Conservation (phyloP, 2,329 filamentous ascomycete genomes). For the Triangularia setosa region DNA sequence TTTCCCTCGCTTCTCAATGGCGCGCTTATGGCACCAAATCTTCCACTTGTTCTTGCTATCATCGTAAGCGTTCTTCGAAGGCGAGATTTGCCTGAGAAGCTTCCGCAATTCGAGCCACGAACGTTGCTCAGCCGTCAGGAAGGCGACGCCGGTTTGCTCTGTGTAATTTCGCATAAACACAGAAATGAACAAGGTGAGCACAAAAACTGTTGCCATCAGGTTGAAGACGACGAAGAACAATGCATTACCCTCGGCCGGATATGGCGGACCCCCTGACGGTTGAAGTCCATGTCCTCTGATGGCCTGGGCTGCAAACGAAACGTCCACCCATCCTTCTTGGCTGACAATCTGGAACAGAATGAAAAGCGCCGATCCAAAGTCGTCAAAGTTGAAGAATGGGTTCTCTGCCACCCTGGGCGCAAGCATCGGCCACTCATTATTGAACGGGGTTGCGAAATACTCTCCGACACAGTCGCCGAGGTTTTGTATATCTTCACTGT, state of each 20-base stretch:
- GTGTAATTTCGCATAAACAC: constrained; percentile 99
- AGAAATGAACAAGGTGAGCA: constrained; percentile 94
- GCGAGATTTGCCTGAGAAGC: constrained; percentile 84
- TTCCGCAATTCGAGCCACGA: constrained; percentile 96
- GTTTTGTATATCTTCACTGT: constrained; percentile 54
- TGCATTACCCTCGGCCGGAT: constrained; percentile 70
- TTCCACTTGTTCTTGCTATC: constrained; percentile 75
- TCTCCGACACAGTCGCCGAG: constrained; percentile 80
- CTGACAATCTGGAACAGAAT: constrained; percentile 98
- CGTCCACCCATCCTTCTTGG: constrained; percentile 95
- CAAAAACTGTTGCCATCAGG: constrained; percentile 90
- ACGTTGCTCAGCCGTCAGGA: constrained; percentile 89
- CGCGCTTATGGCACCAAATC: constrained; percentile 90
- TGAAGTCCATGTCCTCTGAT: constrained; percentile 76
- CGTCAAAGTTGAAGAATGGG: constrained; percentile 85
- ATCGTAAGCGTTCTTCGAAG: constrained; percentile 84
- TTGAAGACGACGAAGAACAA: constrained; percentile 97
- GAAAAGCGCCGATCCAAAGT: constrained; percentile 89
- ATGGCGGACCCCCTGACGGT: constrained; percentile 56
- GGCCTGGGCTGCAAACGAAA: constrained; percentile 78
- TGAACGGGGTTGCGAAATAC: constrained; percentile 70
- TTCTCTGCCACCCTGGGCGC: constrained; percentile 79
- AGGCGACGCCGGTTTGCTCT: constrained; percentile 95
- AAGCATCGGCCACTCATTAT: constrained; percentile 70
- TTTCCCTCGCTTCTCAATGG: constrained; percentile 86